Percentiles rank a stretch among this genome's conserved stretches.
Conservation (phyloP, 2,329 filamentous ascomycete genomes). For the Exophiala dermatitidis region DNA sequence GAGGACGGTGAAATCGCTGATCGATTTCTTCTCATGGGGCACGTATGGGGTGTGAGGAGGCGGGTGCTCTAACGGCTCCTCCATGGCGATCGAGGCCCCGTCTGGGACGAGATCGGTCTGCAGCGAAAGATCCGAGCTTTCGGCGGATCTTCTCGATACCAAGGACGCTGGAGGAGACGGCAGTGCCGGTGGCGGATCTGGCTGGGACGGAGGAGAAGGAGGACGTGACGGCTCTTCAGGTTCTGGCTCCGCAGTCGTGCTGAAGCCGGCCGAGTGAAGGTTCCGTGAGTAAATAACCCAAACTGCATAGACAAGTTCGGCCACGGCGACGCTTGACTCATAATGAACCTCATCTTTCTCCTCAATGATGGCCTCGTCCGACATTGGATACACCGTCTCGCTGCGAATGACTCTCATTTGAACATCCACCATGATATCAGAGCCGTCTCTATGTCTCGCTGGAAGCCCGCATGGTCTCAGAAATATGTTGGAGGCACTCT, state of each 20-base stretch:
- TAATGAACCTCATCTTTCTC: constrained; percentile 52
- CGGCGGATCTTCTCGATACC: constrained; percentile 29
- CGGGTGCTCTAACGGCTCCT: constrained; percentile 35
- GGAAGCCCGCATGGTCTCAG: constrained; percentile 75
- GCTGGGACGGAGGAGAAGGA: constrained; percentile 68
- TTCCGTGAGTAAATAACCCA: constrained; percentile 97
- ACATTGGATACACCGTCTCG: constrained; percentile 57
- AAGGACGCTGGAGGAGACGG: constrained; percentile 31
- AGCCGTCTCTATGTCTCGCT: constrained; percentile 82
- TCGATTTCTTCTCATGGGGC: constrained; percentile 63
- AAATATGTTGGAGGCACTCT: constrained; percentile 71
- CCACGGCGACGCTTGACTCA: constrained; percentile 43
- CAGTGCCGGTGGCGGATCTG: constrained; percentile 64
- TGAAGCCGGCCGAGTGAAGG: constrained; percentile 65
- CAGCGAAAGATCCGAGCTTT: constrained; percentile 36
- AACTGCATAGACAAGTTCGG: constrained; percentile 83
- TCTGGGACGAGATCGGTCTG: constrained; percentile 35
- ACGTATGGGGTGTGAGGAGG: constrained; percentile 24
- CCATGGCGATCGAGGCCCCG: constrained; percentile 46
- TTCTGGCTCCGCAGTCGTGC: constrained; percentile 45
- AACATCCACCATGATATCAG: constrained; percentile 86
- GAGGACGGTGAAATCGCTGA: constrained; percentile 82
- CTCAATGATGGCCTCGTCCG: constrained; percentile 57
- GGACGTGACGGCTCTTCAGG: constrained; percentile 52
- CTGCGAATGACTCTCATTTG: constrained; percentile 96